phyloP scores from a whole-genome alignment of 257 asterid genomes.

The Cruciata laevipes region DNA sequence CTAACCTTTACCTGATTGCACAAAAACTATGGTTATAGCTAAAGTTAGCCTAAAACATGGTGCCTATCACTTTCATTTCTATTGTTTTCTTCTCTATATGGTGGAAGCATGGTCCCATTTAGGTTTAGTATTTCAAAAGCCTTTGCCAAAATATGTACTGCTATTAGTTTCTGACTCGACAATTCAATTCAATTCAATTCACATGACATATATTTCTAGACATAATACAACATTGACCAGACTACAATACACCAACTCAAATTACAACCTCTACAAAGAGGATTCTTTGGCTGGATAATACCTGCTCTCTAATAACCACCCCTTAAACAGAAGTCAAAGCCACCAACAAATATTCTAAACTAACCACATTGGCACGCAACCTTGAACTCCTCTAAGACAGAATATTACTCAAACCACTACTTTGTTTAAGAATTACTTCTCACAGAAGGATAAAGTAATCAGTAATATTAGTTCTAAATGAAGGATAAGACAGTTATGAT shows the following conservation, averaged over 20 bases:
- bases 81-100: background rate
- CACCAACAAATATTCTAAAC: slow-evolving; percentile 11
- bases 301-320: slow-evolving; percentile 10
- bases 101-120: slow-evolving; percentile 3
- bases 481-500: slow-evolving; percentile 10
- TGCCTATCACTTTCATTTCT: slow-evolving; percentile 1
- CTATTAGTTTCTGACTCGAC: background rate
- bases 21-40: slow-evolving; percentile 7
- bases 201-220: too few relatives aligned
- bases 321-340: background rate
- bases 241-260: too few relatives aligned
- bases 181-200: too few relatives aligned
- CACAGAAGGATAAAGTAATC: slow-evolving; percentile 2
- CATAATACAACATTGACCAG: background rate
- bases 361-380: slow-evolving; percentile 1
- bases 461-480: slow-evolving; percentile 1
- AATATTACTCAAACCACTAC: slow-evolving; percentile 8
- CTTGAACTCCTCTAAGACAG: background rate
- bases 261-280: background rate
- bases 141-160: background rate
- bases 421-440: slow-evolving; percentile 5
- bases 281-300: background rate
- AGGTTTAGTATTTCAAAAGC: background rate
- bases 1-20: slow-evolving; percentile 3
- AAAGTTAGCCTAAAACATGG: slow-evolving; percentile 1